These are phyloP conservation scores for Pichia cabralensis DNA, from an alignment of 805 yeast genomes.

Conservation along the genomic window DNA sequence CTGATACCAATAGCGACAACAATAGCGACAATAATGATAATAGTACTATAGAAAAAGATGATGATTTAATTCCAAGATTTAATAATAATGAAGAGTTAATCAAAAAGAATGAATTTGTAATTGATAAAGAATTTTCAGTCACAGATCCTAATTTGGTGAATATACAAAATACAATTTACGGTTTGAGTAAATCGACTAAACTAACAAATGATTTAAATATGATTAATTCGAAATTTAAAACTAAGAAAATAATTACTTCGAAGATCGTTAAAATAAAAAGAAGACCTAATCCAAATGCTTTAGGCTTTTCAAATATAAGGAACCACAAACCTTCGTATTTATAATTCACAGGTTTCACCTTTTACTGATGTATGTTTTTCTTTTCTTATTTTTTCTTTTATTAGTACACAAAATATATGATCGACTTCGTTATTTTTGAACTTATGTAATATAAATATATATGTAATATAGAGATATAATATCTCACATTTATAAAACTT, in stretches of 20 bases:
- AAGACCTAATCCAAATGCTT: constrained; percentile 38
- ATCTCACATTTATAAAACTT: constrained; percentile 33
- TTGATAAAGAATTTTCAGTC: constrained; percentile 21
- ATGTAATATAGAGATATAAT: not conserved
- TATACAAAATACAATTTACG: constrained; percentile 22
- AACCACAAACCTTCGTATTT: constrained; percentile 37
- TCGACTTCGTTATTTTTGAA: not conserved
- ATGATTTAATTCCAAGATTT: too few species aligned
- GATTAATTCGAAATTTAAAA: not conserved
- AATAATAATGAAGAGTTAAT: not conserved
- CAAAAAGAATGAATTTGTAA: constrained; percentile 18
- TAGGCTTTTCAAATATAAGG: constrained; percentile 35
- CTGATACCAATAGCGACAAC: too few species aligned
- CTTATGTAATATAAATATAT: not conserved
- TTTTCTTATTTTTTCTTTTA: too few species aligned
- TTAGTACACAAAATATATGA: too few species aligned
- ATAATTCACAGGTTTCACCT: not conserved
- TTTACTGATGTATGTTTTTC: too few species aligned
- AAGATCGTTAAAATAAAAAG: constrained; percentile 35
- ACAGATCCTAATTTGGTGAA: constrained; percentile 32
- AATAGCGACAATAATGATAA: too few species aligned
- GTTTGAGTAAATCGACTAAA: constrained; percentile 13
- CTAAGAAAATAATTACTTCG: constrained; percentile 17
- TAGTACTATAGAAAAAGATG: too few species aligned
- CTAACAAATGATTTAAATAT: not conserved